Evolutionary conservation across 306 rosid genomes (phyloP).

Genomic region (Prunus mume): DNA sequence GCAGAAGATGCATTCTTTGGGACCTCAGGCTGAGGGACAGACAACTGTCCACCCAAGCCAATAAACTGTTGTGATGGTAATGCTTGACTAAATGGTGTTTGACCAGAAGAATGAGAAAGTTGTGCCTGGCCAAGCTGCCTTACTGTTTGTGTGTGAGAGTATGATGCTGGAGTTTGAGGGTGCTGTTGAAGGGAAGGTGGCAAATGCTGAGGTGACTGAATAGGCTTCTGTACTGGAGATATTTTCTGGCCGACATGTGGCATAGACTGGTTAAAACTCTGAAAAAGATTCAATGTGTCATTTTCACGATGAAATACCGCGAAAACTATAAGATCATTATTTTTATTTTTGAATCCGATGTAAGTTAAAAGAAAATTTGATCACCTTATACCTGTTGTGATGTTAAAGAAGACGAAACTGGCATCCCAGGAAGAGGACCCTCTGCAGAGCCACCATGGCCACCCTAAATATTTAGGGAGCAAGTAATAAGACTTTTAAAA

Average conservation of each 20-base stretch:
- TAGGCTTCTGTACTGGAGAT: constrained; percentile 58
- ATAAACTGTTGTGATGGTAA: constrained; percentile 44
- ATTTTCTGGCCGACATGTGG: constrained; percentile 55
- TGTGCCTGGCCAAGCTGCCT: constrained; percentile 66
- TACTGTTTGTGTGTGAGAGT: constrained; percentile 43
- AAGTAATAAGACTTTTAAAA: constrained; percentile 12
- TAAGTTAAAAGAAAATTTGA: constrained; percentile 5
- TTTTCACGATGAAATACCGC: constrained; percentile 4
- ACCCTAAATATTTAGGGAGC: constrained; percentile 45
- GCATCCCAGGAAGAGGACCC: constrained; percentile 42
- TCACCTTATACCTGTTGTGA: constrained; percentile 54
- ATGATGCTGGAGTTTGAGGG: constrained; percentile 53
- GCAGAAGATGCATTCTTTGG: constrained; percentile 50
- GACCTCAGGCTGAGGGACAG: constrained; percentile 61
- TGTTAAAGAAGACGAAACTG: constrained; percentile 39
- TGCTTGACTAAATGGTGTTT: constrained; percentile 31
- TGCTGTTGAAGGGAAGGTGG: constrained; percentile 55
- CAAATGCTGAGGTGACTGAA: constrained; percentile 68
- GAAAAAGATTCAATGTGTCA: constrained; percentile 28
- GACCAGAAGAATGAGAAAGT: constrained; percentile 56
- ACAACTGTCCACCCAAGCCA: constrained; percentile 51
- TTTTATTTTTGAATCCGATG: constrained; percentile 13
- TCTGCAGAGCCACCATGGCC: constrained; percentile 52
- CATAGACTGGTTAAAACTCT: constrained; percentile 60
- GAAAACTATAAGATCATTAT: constrained; percentile 14